Evolutionary conservation across 129 eudicot species (phyloP).

Genomic region (Flaveria ramosissima): DNA sequence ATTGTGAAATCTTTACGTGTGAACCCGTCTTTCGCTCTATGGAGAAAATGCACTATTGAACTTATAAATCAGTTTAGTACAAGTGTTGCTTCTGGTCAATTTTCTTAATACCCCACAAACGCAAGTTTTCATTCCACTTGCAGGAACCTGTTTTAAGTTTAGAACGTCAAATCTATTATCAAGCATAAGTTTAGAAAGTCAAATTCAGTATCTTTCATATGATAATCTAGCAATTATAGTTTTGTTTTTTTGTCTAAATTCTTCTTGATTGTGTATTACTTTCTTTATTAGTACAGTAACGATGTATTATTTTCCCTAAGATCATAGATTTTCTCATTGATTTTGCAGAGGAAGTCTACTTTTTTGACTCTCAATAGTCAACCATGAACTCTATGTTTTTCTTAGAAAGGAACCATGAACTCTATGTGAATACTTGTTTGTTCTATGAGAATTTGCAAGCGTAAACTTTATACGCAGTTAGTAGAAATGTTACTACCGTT

Average conservation of each 20-base stretch:
- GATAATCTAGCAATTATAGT: not conserved
- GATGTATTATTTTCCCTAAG: not conserved
- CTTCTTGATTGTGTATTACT: not conserved
- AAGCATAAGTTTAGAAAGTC: not conserved
- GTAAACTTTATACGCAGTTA: not conserved
- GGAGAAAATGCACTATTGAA: not conserved
- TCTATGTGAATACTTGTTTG: not conserved
- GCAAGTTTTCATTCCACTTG: not conserved
- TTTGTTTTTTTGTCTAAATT: not conserved
- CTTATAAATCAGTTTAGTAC: not conserved
- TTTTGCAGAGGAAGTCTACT: not conserved
- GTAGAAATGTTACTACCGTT: not conserved
- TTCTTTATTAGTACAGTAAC: not conserved
- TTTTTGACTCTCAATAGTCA: conserved; percentile 22
- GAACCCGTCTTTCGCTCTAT: not conserved
- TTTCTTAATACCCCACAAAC: not conserved
- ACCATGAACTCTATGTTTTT: not conserved
- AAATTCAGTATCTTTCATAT: not conserved
- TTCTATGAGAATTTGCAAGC: not conserved
- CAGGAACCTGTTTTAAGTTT: not conserved
- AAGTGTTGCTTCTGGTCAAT: not conserved
- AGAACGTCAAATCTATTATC: not conserved
- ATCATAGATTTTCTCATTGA: not conserved
- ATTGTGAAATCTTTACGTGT: not conserved
- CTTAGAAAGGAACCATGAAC: not conserved